These are phyloP conservation scores for Ophiostoma himal-ulmi DNA, from an alignment of 2,329 filamentous ascomycete genomes.

Conservation along the genomic window DNA sequence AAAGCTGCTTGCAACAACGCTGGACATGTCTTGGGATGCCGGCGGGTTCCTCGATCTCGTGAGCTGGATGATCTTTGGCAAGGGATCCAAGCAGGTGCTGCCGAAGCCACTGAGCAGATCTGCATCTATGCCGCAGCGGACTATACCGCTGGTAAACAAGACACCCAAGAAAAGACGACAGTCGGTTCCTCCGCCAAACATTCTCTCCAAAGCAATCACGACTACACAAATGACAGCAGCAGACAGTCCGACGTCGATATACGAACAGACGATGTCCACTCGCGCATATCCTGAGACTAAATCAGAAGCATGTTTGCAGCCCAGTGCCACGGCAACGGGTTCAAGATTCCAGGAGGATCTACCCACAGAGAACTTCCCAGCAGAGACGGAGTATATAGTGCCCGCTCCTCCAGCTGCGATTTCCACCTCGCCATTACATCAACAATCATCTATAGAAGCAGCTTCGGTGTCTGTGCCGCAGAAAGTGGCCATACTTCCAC, in stretches of 20 bases:
- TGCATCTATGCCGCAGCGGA: not conserved
- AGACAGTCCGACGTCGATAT: not conserved
- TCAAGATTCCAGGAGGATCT: not conserved
- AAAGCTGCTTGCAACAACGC: not conserved
- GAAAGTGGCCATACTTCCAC: not conserved
- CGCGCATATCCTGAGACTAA: not conserved
- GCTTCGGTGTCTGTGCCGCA: not conserved
- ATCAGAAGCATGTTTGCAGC: not conserved
- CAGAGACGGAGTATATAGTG: not conserved
- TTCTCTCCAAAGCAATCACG: not conserved
- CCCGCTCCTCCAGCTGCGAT: not conserved
- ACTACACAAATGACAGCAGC: not conserved
- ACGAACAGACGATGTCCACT: not conserved
- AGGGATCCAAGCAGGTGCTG: not conserved
- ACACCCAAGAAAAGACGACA: not conserved
- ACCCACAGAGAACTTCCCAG: not conserved
- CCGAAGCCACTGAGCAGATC: not conserved
- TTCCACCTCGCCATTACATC: not conserved
- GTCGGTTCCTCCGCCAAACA: not conserved
- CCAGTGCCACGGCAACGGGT: not conserved
- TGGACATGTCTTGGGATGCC: conserved; percentile 3
- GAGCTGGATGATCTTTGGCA: conserved; percentile 7
- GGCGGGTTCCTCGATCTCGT: conserved; percentile 7
- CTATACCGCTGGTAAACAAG: not conserved
- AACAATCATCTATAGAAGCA: not conserved